phyloP scores from a whole-genome alignment of 306 rosid species.

The Clitoria ternatea region DNA sequence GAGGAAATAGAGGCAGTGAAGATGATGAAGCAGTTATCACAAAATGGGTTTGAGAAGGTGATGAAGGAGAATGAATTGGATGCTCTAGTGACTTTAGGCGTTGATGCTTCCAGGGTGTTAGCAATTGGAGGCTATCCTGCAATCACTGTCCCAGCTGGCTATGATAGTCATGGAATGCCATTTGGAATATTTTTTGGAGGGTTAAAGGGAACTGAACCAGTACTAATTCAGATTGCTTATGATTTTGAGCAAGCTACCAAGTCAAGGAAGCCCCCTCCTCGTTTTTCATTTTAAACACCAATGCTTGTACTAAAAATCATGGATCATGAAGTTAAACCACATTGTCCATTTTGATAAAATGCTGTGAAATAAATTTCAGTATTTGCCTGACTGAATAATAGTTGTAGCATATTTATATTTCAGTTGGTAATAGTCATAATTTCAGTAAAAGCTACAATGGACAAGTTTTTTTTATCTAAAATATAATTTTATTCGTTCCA shows the following conservation, averaged over 20 bases:
- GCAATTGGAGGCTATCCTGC: conserved; percentile 57
- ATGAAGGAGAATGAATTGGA: conserved; percentile 42
- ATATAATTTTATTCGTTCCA: too few relatives aligned
- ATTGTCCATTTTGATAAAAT: too few relatives aligned
- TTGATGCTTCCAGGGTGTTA: background rate
- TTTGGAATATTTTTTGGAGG: conserved; percentile 49
- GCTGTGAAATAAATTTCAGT: too few relatives aligned
- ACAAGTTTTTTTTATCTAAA: too few relatives aligned
- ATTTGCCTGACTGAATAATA: too few relatives aligned
- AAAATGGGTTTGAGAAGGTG: conserved; percentile 45
- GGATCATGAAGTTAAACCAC: too few relatives aligned
- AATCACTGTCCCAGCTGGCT: conserved; percentile 50
- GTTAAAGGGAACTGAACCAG: conserved; percentile 43
- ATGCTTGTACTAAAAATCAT: too few relatives aligned
- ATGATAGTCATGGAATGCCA: conserved; percentile 32
- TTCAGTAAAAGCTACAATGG: too few relatives aligned
- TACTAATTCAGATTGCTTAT: conserved; percentile 46
- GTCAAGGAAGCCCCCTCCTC: background rate
- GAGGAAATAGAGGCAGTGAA: conserved; percentile 28
- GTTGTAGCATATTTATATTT: too few relatives aligned
- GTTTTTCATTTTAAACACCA: too few relatives aligned
- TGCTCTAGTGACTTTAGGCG: conserved; percentile 40
- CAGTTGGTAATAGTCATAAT: too few relatives aligned
- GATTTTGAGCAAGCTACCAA: conserved; percentile 55
- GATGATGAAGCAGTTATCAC: conserved; percentile 30